Conservation (phyloP, 106 monocot species). For the Acorus gramineus region DNA sequence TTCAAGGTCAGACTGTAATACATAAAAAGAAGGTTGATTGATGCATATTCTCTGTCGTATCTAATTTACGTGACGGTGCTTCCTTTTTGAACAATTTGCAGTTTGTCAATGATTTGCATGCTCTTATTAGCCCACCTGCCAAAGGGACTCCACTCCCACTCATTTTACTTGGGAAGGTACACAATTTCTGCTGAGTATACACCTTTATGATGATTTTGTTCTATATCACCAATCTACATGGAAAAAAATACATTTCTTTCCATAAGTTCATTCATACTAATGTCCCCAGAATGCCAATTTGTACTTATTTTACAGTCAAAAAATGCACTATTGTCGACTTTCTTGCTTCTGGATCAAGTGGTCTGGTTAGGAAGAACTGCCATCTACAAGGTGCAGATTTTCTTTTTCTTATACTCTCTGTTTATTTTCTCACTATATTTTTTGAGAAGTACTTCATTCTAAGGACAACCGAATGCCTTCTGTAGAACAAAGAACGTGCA, state of each 20-base stretch:
- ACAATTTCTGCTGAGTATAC: background rate
- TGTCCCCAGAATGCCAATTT: no score
- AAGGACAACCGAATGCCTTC: no score
- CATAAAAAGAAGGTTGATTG: background rate
- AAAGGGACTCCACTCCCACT: slow-evolving; percentile 67
- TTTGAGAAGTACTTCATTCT: no score
- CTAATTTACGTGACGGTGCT: background rate
- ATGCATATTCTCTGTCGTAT: background rate
- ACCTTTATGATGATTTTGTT: background rate
- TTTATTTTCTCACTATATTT: background rate
- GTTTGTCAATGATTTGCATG: slow-evolving; percentile 92
- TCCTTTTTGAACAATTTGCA: slow-evolving; percentile 19
- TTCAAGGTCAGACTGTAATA: slow-evolving; percentile 37
- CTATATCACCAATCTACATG: background rate
- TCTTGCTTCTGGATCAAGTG: slow-evolving; percentile 93
- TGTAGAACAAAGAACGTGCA: slow-evolving; percentile 63
- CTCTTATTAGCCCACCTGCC: slow-evolving; percentile 65
- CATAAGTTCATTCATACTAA: no score
- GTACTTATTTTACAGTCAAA: slow-evolving; percentile 51
- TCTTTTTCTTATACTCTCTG: background rate
- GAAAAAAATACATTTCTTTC: no score
- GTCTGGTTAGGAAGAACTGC: slow-evolving; percentile 86
- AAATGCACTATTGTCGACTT: slow-evolving; percentile 86
- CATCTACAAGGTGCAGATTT: slow-evolving; percentile 69
- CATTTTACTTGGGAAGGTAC: slow-evolving; percentile 80